Base-by-base conservation (phyloP, 352 stramenopile genomes). In the Pythium dissotocum region DNA sequence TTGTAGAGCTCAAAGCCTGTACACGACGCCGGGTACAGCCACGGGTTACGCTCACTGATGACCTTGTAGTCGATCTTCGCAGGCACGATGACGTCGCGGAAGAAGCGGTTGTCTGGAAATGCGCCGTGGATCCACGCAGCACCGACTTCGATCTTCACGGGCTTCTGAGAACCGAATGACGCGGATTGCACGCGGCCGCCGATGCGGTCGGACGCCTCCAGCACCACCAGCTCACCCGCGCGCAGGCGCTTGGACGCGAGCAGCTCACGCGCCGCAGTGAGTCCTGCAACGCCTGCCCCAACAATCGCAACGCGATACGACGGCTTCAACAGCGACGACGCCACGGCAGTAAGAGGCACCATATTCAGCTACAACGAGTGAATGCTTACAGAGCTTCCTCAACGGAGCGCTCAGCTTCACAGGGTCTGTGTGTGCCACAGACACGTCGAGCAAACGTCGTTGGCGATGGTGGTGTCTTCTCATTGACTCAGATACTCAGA, bases 51-150 rank as follows among this genome's bases (percentile, higher is more conserved):
- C 33, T 72, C 52, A 38, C 78, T 86, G 40, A 92, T 73, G 49
- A 73, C 65, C 36, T 89, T 86, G 26, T 74, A 70, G n/a, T 59
- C 56, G 14, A 92, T 79, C 13, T 72, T 69, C 4, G 82, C 83
- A 10, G 79, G 65, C 12, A 67, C 64, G 6, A 80, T 72, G 60
- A 90, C 77, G 42, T 66, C 61, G 28, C 67, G 61, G 33, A 63
- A 63, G 61, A 73, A 73, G 16, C 64, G 77, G 48, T 88, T 87
- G 42, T 61, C 70, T 5, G 57, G 7, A 12, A 74, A 64, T 1
- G 76, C 84, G 21, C 82, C 82, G 63, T 87, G 79, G 56, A 90
- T 85, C 82, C 79, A 90, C 38, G 82, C 82, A 10, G 82, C 78
- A 13, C 79, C 82, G 21, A 80, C 67, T 51, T 90, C 82, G 52